Evolutionary conservation across 805 yeast genomes (phyloP).

Genomic region (Wickerhamiella parazyma): DNA sequence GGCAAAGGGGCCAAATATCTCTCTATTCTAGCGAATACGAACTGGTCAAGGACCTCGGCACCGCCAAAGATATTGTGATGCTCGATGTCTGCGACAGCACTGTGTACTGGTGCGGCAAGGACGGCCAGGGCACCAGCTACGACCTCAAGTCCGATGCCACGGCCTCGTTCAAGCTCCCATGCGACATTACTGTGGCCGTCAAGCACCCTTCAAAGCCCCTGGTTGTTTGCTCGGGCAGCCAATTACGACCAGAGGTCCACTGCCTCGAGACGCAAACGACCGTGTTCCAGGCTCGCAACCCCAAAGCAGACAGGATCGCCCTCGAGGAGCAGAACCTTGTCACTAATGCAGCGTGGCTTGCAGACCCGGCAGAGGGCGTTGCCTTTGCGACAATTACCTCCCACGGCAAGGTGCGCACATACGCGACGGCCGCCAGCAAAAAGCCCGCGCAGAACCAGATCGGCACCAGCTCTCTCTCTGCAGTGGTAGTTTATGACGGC

Average conservation of each 20-base stretch:
- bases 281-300: slow-evolving; percentile 66
- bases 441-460: slow-evolving; percentile 52
- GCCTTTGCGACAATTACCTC: slow-evolving; percentile 53
- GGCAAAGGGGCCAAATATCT: slow-evolving; percentile 19
- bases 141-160: slow-evolving; percentile 19
- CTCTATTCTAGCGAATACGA: slow-evolving; percentile 15
- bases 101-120: slow-evolving; percentile 23
- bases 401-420: slow-evolving; percentile 62
- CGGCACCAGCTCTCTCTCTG: slow-evolving; percentile 40
- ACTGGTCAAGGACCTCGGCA: slow-evolving; percentile 12
- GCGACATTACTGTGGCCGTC: slow-evolving; percentile 9
- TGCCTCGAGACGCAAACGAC: slow-evolving; percentile 17
- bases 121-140: slow-evolving; percentile 23
- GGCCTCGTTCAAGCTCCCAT: slow-evolving; percentile 5
- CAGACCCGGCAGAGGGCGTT: slow-evolving; percentile 24
- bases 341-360: slow-evolving; percentile 38
- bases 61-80: slow-evolving; percentile 12
- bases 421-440: slow-evolving; percentile 53
- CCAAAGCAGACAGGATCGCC: slow-evolving; percentile 63
- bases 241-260: slow-evolving; percentile 47
- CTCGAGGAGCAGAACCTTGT: slow-evolving; percentile 76
- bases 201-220: slow-evolving; percentile 35
- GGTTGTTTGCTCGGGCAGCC: slow-evolving; percentile 80
- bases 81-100: slow-evolving; percentile 11
- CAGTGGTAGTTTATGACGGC: slow-evolving; percentile 27